Conservation (phyloP, 2,329 filamentous ascomycete species). For the Talaromyces sp. region DNA sequence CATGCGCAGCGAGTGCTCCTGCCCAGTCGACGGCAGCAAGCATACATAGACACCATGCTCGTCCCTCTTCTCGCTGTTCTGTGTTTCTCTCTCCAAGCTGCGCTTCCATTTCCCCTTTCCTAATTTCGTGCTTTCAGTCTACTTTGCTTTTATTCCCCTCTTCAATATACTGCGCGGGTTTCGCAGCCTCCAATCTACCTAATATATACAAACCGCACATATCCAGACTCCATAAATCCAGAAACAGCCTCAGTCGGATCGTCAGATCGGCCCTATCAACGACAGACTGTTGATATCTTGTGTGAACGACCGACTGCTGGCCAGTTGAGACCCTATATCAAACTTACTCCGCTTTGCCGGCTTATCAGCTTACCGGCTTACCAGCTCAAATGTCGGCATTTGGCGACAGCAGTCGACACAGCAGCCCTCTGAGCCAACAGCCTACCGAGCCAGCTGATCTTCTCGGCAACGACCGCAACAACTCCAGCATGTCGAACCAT, state of each 20-base stretch:
- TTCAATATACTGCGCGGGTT: conserved; percentile 27
- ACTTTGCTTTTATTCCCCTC: not conserved
- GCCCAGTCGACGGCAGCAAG: not conserved
- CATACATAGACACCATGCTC: conserved; percentile 15
- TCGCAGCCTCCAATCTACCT: conserved; percentile 15
- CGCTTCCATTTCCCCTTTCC: conserved; percentile 20
- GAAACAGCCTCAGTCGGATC: not conserved
- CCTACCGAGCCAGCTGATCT: conserved; percentile 36
- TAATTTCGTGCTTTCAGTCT: conserved; percentile 1
- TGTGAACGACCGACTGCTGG: not conserved
- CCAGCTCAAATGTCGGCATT: conserved; percentile 23
- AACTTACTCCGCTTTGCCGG: not conserved
- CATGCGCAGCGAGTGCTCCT: conserved; percentile 4
- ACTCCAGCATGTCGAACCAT: conserved; percentile 20
- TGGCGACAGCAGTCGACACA: conserved; percentile 17
- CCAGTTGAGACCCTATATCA: conserved; percentile 22
- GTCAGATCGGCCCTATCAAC: not conserved
- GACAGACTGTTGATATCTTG: not conserved
- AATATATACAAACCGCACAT: not conserved
- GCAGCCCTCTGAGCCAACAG: conserved; percentile 26
- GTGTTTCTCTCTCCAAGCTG: conserved; percentile 15
- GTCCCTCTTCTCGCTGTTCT: conserved; percentile 15
- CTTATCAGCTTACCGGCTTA: not conserved
- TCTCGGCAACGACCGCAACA: conserved; percentile 22
- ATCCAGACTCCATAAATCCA: not conserved